Percentiles rank a stretch among this genome's conserved stretches.
Evolutionary conservation across 306 rosid species (phyloP).

Genomic region (Delonix regia): DNA sequence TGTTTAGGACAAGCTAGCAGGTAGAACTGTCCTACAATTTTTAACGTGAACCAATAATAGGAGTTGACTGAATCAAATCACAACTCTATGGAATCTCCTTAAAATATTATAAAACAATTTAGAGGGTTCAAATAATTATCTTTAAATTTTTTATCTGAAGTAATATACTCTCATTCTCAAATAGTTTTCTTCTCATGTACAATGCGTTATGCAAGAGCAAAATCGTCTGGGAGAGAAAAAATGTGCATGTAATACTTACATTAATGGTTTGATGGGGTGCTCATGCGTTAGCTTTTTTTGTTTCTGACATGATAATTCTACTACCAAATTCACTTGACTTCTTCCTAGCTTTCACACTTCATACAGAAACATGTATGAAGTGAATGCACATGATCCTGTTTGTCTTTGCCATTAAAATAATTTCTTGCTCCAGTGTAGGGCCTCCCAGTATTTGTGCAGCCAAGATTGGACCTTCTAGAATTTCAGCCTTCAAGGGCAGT

Average conservation of each 20-base stretch:
- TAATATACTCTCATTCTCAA: not conserved
- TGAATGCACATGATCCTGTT: constrained; percentile 26
- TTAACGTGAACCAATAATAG: constrained; percentile 9
- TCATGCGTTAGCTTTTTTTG: not conserved
- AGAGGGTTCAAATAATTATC: not conserved
- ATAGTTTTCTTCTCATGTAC: constrained; percentile 13
- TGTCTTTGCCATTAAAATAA: constrained; percentile 38
- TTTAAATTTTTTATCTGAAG: not conserved
- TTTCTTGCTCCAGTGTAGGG: constrained; percentile 79
- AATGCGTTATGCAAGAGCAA: constrained; percentile 8
- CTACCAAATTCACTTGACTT: constrained; percentile 14
- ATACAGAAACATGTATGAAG: not conserved
- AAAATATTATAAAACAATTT: constrained; percentile 13
- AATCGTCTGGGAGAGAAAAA: constrained; percentile 21
- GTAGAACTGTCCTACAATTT: constrained; percentile 19
- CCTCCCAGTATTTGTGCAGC: constrained; percentile 62
- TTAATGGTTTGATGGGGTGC: constrained; percentile 24
- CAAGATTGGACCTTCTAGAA: constrained; percentile 59
- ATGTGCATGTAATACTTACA: constrained; percentile 9
- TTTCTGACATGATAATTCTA: constrained; percentile 9
- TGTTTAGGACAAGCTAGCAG: constrained; percentile 21
- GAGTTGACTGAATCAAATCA: constrained; percentile 5
- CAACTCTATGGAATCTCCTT: constrained; percentile 14
- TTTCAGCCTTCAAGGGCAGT: constrained; percentile 81
- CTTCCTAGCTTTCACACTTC: constrained; percentile 9